Conservation (phyloP, 2,329 filamentous ascomycete genomes). For the Exophiala xenobiotica region DNA sequence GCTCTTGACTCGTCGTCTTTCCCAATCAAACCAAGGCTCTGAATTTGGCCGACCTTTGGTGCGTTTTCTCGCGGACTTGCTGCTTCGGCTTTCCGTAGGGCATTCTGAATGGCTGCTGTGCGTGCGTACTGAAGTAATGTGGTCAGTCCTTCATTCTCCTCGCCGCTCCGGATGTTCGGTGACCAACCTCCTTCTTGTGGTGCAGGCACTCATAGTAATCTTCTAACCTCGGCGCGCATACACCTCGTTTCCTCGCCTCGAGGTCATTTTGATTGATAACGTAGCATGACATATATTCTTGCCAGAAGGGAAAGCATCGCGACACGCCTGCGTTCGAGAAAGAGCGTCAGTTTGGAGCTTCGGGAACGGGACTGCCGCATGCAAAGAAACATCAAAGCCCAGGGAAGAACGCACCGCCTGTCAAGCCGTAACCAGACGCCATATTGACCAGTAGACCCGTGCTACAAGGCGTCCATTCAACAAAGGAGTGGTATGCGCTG, state of each 20-base stretch:
- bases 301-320: slow-evolving; percentile 99
- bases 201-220: slow-evolving; percentile 99
- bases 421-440: slow-evolving; percentile 56
- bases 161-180: not conserved
- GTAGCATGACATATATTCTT: slow-evolving; percentile 97
- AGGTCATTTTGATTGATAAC: slow-evolving; percentile 85
- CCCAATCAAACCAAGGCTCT: slow-evolving; percentile 78
- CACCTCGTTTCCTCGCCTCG: slow-evolving; percentile 77
- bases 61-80: slow-evolving; percentile 75
- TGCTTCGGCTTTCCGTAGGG: slow-evolving; percentile 77
- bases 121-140: slow-evolving; percentile 65
- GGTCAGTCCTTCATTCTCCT: not conserved
- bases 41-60: slow-evolving; percentile 81
- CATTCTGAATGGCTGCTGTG: slow-evolving; percentile 74
- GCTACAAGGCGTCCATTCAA: slow-evolving; percentile 10
- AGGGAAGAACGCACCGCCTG: slow-evolving; percentile 46
- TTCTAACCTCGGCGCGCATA: slow-evolving; percentile 81
- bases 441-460: slow-evolving; percentile 36
- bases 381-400: not conserved
- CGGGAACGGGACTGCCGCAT: not conserved
- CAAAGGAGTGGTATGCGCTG: slow-evolving; percentile 25
- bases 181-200: slow-evolving; percentile 92
- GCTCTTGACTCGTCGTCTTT: slow-evolving; percentile 74
- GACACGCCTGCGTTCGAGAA: slow-evolving; percentile 54
- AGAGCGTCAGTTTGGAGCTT: slow-evolving; percentile 8